Conservation (phyloP, 2,329 filamentous ascomycete species). For the Fusarium heterosporum region DNA sequence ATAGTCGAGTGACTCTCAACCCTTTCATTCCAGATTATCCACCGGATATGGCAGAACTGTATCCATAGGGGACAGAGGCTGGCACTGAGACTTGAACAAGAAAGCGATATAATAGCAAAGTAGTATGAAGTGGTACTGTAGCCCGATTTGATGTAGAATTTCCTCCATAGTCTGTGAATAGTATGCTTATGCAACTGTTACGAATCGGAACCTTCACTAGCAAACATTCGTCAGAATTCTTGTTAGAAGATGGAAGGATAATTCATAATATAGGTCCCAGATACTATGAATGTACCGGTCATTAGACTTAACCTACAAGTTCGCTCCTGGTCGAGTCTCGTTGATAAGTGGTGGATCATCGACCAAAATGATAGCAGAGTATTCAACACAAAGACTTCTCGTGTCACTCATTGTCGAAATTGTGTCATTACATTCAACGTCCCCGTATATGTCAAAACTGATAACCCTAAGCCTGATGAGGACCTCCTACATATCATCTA, state of each 20-base stretch:
- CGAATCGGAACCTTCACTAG: neutral
- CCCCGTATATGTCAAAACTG: neutral
- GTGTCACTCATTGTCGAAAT: neutral
- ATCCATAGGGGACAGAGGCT: too few species aligned
- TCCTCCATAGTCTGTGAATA: neutral
- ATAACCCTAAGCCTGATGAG: neutral
- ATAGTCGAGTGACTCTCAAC: too few species aligned
- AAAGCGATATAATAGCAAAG: too few species aligned
- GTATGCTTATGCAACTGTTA: too few species aligned
- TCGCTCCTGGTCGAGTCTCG: neutral
- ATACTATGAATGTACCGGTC: neutral
- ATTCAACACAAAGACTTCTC: neutral
- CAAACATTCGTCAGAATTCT: neutral
- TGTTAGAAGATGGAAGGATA: neutral
- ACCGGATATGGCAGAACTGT: too few species aligned
- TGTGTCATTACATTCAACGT: neutral
- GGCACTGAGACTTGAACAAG: too few species aligned
- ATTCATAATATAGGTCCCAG: neutral
- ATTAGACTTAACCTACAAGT: neutral
- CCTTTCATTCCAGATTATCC: too few species aligned
- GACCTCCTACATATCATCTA: fast-evolving
- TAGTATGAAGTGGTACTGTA: too few species aligned
- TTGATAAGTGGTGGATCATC: neutral
- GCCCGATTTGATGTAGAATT: neutral
- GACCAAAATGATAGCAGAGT: neutral